These are phyloP conservation scores for Tolypocladium tropicale DNA, from an alignment of 2,329 filamentous ascomycete genomes.

Conservation along the genomic window DNA sequence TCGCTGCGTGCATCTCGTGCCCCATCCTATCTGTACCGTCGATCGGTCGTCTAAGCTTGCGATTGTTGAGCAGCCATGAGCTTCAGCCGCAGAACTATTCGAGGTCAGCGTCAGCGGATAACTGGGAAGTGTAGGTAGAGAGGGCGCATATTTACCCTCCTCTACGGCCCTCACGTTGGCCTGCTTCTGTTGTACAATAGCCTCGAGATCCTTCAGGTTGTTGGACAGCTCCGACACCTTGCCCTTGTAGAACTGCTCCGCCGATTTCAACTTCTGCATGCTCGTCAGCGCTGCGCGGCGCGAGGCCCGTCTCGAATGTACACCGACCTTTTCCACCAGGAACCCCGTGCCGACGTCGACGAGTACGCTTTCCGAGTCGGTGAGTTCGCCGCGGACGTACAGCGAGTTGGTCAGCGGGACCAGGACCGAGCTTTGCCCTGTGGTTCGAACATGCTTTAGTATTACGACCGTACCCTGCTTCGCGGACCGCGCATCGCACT, in stretches of 20 bases:
- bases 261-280: slow-evolving; percentile 39
- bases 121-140: neutral
- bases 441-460: neutral
- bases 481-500: neutral
- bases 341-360: slow-evolving; percentile 93
- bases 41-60: slow-evolving; percentile 9
- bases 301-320: neutral
- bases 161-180: slow-evolving; percentile 79
- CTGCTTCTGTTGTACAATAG: slow-evolving; percentile 59
- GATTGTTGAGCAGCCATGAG: slow-evolving; percentile 26
- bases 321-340: slow-evolving; percentile 66
- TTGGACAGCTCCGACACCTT: slow-evolving; percentile 42
- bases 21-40: neutral
- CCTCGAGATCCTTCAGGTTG: slow-evolving; percentile 47
- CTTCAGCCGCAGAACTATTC: slow-evolving; percentile 31
- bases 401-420: slow-evolving; percentile 93
- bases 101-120: slow-evolving; percentile 14
- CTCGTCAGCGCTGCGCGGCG: slow-evolving; percentile 3
- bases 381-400: slow-evolving; percentile 78
- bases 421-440: slow-evolving; percentile 50
- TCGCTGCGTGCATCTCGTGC: neutral
- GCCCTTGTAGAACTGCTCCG: slow-evolving; percentile 44
- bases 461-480: neutral
- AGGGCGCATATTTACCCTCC: slow-evolving; percentile 52
- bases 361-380: slow-evolving; percentile 65